Evolutionary conservation across 2,329 filamentous ascomycete genomes (phyloP), one percentile per base, ranked within the genome.

Genomic region (Neoscytalidium dimidiatum): DNA sequence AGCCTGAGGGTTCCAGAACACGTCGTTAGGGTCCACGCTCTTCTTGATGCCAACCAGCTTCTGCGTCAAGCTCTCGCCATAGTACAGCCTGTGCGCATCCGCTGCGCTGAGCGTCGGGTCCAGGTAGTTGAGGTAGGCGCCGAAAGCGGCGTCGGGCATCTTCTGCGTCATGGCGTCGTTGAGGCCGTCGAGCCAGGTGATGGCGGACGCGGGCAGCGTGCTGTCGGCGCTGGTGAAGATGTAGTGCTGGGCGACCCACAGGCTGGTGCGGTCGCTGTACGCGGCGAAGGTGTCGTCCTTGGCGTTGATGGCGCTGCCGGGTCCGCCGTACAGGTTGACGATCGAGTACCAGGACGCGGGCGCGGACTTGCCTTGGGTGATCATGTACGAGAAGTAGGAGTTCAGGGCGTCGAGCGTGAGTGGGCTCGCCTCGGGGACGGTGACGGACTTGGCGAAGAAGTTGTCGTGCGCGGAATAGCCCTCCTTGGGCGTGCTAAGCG

Each of bases 41-140:
- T 72, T 72, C 74, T 82, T 81, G 31, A 81, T 71, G 60, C 69
- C 67, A 53, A 72, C 69, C 60, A 82, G 66, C 65, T 70, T 72
- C 7, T 66, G 41, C 51, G 76, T 79, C 21, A 77, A 66, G 14
- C 70, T 74, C 13, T 75, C 71, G 5, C 81, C 76, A 67, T 82
- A 86, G 72, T 86, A 85, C 67, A 83, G 71, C 66, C 80, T 71
- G 67, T 83, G 80, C 2, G 84, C 84, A n/a, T 77, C 77, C 1
- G 75, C 75, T n/a, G 79, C 75, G 69, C 77, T 76, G 65, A 85
- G 75, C 48, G 74, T 78, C 0, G 83, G 79, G 69, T 86, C 84
- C 3, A 83, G 79, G 61, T 86, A 86, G 75, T 86, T 86, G 68
- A 82, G 75, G 67, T 86, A 86, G 65, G 81, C 81, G 19, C 81